phyloP scores from a whole-genome alignment of 257 asterid genomes.

The Plectranthus barbatus region DNA sequence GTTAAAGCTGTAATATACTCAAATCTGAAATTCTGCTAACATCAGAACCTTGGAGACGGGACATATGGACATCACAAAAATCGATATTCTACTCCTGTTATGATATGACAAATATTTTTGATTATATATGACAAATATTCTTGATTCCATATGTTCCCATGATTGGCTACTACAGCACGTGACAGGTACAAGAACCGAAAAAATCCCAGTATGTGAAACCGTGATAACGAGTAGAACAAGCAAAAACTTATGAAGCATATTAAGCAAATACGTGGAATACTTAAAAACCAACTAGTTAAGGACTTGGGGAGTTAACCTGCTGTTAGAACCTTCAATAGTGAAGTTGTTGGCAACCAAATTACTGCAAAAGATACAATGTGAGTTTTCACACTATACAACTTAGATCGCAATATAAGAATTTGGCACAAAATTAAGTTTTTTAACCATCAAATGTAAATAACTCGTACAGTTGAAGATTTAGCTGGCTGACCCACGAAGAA shows the following conservation, averaged over 20 bases:
- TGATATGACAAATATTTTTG: no score
- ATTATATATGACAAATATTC: neutral
- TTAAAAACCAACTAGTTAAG: neutral
- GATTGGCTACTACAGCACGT: neutral
- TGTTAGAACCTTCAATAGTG: conserved; percentile 28
- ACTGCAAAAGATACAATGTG: conserved; percentile 21
- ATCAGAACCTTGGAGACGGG: neutral
- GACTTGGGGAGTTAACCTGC: conserved; percentile 35
- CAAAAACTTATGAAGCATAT: neutral
- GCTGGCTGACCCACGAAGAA: conserved; percentile 58
- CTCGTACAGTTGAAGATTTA: conserved; percentile 45
- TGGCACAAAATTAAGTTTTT: neutral
- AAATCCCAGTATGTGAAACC: neutral
- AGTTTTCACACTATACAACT: neutral
- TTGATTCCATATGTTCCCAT: neutral
- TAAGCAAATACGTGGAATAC: neutral
- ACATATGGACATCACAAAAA: neutral
- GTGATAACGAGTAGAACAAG: neutral
- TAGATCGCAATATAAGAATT: neutral
- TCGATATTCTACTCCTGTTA: neutral
- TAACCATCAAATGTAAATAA: neutral
- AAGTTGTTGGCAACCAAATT: conserved; percentile 77
- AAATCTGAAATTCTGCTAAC: neutral
- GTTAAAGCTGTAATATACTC: neutral
- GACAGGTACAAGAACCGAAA: neutral